Base-by-base conservation (phyloP, 495 filamentous ascomycete genomes). In the Hypomontagnella monticulosa region DNA sequence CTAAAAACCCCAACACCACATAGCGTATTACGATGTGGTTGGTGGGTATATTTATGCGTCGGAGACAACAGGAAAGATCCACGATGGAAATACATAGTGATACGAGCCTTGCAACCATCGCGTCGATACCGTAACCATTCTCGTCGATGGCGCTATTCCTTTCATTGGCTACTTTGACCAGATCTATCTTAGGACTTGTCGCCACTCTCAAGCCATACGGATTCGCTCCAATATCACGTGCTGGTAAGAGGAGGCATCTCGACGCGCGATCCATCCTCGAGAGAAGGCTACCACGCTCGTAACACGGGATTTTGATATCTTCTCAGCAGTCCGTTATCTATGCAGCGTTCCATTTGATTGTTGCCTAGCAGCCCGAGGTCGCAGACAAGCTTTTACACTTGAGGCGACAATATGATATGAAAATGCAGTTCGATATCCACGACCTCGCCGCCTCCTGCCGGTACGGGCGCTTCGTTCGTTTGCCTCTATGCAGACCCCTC, bases 31-130 rank as follows among this genome's bases (percentile, higher is more conserved):
- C 16, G 6, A 20, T 42, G 30, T 65, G 55, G 59, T 63, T 59
- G 62, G 62, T 65, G 27, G 48, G 55, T 65, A 65, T 59, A 65
- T 49, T 50, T 41, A 32, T 40, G 55, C 43, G 42, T 41, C 38
- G 56, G 56, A 66, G 16, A 37, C 55, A 49, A 53, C 36, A 53
- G 40, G 12, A 48, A 54, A 16, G n/a, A 52, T 20, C 61, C 40
- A 42, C 48, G 37, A 49, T 23, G 42, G 49, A 34, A 32, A 48
- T 50, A 12, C 37, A 36, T 12, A 55, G 16, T 44, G 40, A 38
- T 65, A 46, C 48, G 42, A 58, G 56, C 49, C 56, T 60, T 50
- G 49, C 30, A 38, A 48, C 42, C 11, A 61, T 41, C 42, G 30
- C 34, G 32, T 53, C 20, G 23, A 51, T 43, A 38, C 44, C 19